These are phyloP conservation scores for Polytrichum commune DNA, from an alignment of 225 moss, liverwort and hornwort species.

Conservation along the genomic window DNA sequence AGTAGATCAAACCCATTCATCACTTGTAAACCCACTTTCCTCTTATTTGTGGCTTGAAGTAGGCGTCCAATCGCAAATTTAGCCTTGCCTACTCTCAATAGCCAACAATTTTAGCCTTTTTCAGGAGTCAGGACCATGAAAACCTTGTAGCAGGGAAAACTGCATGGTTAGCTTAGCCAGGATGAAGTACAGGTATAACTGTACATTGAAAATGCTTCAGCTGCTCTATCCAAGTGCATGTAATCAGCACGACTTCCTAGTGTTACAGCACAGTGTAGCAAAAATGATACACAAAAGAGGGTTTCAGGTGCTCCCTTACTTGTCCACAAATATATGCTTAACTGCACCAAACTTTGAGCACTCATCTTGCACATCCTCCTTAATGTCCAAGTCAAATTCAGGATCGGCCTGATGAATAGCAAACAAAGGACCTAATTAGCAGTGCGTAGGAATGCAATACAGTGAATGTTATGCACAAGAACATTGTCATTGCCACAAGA, in stretches of 20 bases:
- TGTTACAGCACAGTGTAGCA: constrained; percentile 27
- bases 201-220: background rate
- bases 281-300: constrained; percentile 13
- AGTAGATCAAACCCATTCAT: constrained; percentile 6
- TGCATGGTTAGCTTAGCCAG: background rate
- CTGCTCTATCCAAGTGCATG: constrained; percentile 28
- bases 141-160: constrained; percentile 2
- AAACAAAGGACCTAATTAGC: background rate
- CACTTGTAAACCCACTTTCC: constrained; percentile 23
- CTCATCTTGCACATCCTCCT: constrained; percentile 97
- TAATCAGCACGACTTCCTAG: constrained; percentile 33
- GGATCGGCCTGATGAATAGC: constrained; percentile 65
- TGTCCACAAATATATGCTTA: constrained; percentile 99
- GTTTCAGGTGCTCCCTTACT: constrained; percentile 55
- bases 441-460: background rate
- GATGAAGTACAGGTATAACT: constrained; percentile 2
- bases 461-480: background rate
- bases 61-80: constrained; percentile 45
- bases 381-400: constrained; percentile 94
- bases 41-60: constrained; percentile 46
- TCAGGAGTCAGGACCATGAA: background rate
- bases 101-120: constrained; percentile 4
- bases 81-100: constrained; percentile 3
- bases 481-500: background rate
- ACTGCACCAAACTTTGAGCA: constrained; percentile 97